Conservation (phyloP, 225 moss, liverwort and hornwort genomes). For the Rhytidiadelphus loreus region DNA sequence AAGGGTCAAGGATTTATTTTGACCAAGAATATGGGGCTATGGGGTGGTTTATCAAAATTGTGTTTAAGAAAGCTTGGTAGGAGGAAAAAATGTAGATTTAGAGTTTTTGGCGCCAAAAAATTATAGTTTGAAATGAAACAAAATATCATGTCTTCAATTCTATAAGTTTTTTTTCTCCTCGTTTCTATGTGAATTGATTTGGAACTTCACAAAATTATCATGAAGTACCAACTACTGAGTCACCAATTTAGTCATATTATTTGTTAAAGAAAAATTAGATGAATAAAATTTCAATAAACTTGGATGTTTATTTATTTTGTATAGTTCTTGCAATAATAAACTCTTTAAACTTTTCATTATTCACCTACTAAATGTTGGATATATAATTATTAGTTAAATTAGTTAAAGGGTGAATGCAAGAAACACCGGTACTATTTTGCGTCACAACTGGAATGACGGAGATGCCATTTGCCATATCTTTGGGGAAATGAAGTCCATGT, state of each 20-base stretch:
- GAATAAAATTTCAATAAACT: too few species aligned
- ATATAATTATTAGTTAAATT: background rate
- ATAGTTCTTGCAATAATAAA: background rate
- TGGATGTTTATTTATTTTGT: background rate
- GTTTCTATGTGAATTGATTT: background rate
- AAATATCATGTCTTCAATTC: background rate
- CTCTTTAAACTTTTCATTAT: background rate
- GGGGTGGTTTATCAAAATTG: rapidly evolving
- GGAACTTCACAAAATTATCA: background rate
- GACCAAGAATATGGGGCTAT: background rate
- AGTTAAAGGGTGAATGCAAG: background rate
- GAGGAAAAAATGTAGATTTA: background rate
- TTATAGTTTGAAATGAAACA: background rate
- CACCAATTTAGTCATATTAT: background rate
- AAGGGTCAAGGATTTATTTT: background rate
- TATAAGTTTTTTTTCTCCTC: background rate
- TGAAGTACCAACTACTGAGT: background rate
- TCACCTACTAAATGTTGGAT: too few species aligned
- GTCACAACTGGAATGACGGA: too few species aligned
- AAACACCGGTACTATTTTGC: too few species aligned
- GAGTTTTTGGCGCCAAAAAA: background rate
- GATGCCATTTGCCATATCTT: too few species aligned
- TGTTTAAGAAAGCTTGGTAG: rapidly evolving
- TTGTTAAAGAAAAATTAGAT: background rate
- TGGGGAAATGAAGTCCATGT: too few species aligned